Conservation (phyloP, 768 basidiomycete genomes). For the Trametes punicea region DNA sequence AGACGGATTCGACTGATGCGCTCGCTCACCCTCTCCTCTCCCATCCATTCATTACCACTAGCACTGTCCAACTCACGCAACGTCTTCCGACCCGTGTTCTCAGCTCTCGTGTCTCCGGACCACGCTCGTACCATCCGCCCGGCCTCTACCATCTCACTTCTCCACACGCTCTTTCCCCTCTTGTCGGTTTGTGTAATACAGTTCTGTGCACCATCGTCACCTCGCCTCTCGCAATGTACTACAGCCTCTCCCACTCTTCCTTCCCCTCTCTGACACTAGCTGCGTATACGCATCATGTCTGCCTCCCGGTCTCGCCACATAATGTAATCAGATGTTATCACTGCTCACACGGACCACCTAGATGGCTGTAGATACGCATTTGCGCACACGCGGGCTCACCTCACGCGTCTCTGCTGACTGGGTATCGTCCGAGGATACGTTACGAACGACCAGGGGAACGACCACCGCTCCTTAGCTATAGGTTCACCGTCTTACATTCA, state of each 20-base stretch:
- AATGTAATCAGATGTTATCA: neutral
- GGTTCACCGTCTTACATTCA: too few relatives aligned
- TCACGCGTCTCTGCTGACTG: neutral
- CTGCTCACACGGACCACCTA: neutral
- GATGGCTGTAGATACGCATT: too few relatives aligned
- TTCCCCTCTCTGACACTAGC: too few relatives aligned
- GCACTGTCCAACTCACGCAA: neutral
- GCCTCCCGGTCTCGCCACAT: neutral
- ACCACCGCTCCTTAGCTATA: too few relatives aligned
- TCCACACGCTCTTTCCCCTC: neutral
- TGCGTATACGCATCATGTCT: neutral
- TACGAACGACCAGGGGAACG: too few relatives aligned
- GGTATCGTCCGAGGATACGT: too few relatives aligned
- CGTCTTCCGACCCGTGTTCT: neutral
- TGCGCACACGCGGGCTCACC: too few relatives aligned
- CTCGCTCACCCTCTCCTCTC: neutral
- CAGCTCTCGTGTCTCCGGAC: too few relatives aligned
- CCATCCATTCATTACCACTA: neutral
- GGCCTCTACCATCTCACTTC: too few relatives aligned
- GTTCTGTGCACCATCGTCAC: neutral
- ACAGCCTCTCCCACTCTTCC: neutral
- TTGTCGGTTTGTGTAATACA: slow-evolving; percentile 1
- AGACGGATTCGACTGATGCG: slow-evolving; percentile 52
- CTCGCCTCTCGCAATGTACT: neutral
- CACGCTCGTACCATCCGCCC: too few relatives aligned